phyloP scores from a whole-genome alignment of 1,284 basidiomycete species.

The Wolfiporia cocos region DNA sequence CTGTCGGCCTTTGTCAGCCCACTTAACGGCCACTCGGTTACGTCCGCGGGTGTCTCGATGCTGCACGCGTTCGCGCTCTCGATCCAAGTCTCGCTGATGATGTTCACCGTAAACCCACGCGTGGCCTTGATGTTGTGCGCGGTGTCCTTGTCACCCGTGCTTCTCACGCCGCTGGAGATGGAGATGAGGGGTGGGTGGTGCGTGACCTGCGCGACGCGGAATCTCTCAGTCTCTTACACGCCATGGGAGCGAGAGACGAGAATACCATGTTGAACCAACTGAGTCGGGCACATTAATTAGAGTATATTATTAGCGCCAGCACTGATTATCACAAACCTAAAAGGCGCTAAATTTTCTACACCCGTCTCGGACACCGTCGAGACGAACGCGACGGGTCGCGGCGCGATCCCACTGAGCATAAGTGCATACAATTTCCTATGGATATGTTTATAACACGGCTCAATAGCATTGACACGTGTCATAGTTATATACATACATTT shows the following conservation, averaged over 20 bases:
- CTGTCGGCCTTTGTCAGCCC: constrained; percentile 61
- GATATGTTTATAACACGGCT: no score
- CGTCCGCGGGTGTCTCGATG: constrained; percentile 57
- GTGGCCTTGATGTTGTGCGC: constrained; percentile 60
- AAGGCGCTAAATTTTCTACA: constrained; percentile 60
- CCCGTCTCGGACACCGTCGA: constrained; percentile 56
- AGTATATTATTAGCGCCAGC: background rate
- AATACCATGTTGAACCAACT: constrained; percentile 50
- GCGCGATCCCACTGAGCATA: constrained; percentile 63
- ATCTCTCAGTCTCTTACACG: no score
- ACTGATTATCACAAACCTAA: constrained; percentile 43
- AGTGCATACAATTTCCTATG: constrained; percentile 26
- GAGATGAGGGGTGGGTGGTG: constrained; percentile 64
- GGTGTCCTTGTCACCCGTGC: constrained; percentile 45
- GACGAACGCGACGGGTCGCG: constrained; percentile 72
- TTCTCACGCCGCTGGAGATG: constrained; percentile 38
- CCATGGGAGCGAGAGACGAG: background rate
- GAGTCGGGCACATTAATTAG: constrained; percentile 5
- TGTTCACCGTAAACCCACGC: constrained; percentile 70
- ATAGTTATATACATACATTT: constrained; percentile 35
- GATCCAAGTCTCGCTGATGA: constrained; percentile 71
- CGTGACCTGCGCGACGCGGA: constrained; percentile 33
- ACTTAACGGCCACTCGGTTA: constrained; percentile 69
- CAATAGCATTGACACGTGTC: no score
- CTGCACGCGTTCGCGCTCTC: constrained; percentile 69